Percentiles rank a stretch among this genome's conserved stretches.
Conservation (phyloP, 345 rosid species). For the Eucalyptus microcorys region DNA sequence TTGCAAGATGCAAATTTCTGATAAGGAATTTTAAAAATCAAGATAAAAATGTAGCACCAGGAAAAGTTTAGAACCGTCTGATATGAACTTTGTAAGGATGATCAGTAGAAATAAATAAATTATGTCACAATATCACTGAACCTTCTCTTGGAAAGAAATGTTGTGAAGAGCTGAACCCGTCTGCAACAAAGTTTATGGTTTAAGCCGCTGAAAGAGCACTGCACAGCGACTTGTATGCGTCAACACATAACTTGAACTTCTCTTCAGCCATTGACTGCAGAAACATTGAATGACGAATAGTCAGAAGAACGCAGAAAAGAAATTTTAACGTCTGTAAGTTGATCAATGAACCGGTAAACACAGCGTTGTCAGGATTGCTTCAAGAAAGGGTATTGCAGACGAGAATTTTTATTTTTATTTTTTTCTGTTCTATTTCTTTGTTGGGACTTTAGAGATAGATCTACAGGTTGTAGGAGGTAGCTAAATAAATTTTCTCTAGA, state of each 20-base stretch:
- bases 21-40: background rate
- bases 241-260: constrained; percentile 70
- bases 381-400: background rate
- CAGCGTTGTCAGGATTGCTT: background rate
- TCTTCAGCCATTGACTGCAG: constrained; percentile 73
- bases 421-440: background rate
- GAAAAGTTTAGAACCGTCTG: background rate
- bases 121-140: background rate
- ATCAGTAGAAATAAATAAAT: background rate
- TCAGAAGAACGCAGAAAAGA: background rate
- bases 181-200: background rate
- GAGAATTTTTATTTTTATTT: background rate
- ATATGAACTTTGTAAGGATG: background rate
- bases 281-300: background rate
- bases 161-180: background rate
- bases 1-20: background rate
- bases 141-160: background rate
- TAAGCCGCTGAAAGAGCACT: constrained; percentile 23
- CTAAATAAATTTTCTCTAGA: background rate
- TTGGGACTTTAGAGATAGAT: background rate
- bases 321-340: background rate
- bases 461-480: background rate
- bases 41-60: background rate
- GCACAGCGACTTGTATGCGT: constrained; percentile 73
- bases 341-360: background rate